Base-by-base conservation (phyloP, 139 green algal species). In the Ulvella scutata region DNA sequence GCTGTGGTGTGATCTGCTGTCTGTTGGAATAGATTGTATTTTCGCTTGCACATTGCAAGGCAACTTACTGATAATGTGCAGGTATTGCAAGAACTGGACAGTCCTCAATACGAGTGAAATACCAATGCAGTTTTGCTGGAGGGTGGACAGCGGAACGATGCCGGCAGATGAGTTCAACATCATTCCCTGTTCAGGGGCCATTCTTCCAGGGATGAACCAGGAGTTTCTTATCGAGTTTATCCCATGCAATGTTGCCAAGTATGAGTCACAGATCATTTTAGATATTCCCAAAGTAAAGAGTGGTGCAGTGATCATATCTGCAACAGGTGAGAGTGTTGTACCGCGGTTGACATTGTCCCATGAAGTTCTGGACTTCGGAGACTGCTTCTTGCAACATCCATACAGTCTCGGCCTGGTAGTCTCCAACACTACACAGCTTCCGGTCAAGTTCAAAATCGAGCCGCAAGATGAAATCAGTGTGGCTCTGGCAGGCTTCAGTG, bases 91-190 rank as follows among this genome's bases (percentile, higher is more conserved):
- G 72, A 79, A 88, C 37, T 51, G 93, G 26, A 74, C 62, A 31
- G 73, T 95, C 4, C 77, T 39, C 74, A 95, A 93, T 78, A 90
- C 85, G 1, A 88, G 84, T 67, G 86, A 89, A 35, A 91, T 95
- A 29, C 87, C 88, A 29, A 87, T 95, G 79, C 43, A 43, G 4
- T 95, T 88, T 62, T 9, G 73, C 2, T 90, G 89, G 86, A 73
- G 84, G 0, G 74, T 91, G 17, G 87, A 91, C 62, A 72, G 4
- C 9, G 20, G 21, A 13, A 20, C 21, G 13, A 4, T 43, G 7
- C 34, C 43, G 17, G 72, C 43, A 6, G 67, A 31, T 4, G 82
- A 87, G 80, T 86, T 87, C 73, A 84, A 76, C 59, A 78, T 88
- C 17, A 36, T 87, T 23, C 88, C 87, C 3, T 40, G 67, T 34